Base-by-base conservation (phyloP, 805 yeast species). In the Cyberlindnera subsufficiens region DNA sequence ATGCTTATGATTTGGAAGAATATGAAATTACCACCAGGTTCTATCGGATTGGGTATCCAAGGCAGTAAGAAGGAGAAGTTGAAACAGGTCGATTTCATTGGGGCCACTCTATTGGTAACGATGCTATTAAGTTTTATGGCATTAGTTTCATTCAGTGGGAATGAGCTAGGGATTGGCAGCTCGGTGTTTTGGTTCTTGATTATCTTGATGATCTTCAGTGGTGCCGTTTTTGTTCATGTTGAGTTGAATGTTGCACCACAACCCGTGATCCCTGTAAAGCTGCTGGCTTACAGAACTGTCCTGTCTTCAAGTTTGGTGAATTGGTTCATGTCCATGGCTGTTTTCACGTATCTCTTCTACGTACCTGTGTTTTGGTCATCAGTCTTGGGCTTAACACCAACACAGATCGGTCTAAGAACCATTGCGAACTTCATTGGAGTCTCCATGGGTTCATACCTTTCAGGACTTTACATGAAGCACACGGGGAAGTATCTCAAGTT, bases 281-380 rank as follows among this genome's bases (percentile, higher is more conserved):
- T 82, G 42, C 63, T 82, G 55, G 63, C 67, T 0, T 68, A 77
- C 47, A 64, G 81, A 53, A 79, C 87, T 0, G 77, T 83, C 3
- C 61, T 80, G 37, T 77, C 86, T 1, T 74, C 86, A 1, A 75
- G 85, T 6, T 62, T 81, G 52, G 74, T 82, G 14, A 81, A 80
- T 55, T 78, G 84, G 78, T 78, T 79, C 52, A 69, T 73, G 59
- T 78, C 87, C 6, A 85, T 86, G 84, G 71, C 78, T 1, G 72
- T 75, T 15, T 84, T 75, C 58, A 66, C 88, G 2, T 69, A 72
- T 49, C 58, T 86, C 42, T 87, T 72, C 63, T 86, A 80, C 60
- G 70, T 80, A 3, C 96, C 96, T 1, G 70, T 87, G 16, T 84
- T 71, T 54, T 79, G 75, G 60, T 64, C 75, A 14, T 64, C 85